Base-by-base conservation (phyloP, 164 flowering plant species). In the Magnolia officinalis region DNA sequence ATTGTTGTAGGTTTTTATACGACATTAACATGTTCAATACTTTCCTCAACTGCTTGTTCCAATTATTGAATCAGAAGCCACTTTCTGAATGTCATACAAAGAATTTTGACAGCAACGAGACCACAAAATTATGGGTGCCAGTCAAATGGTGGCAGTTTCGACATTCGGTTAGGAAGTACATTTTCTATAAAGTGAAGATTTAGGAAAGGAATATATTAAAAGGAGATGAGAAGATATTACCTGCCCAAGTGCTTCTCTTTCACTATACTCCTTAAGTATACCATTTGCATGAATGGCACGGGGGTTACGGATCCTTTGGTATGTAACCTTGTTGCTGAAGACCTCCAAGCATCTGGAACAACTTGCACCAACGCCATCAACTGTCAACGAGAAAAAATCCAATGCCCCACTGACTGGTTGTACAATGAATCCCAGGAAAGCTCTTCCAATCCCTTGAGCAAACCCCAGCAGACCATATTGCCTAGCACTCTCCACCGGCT, bases 381-480 rank as follows among this genome's bases (percentile, higher is more conserved):
- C 98, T 68, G 99, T 96, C 86, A 96, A 78, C 13, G 99, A 94
- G 80, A 96, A 87, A 74, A 96, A 94, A 82, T 96, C 99, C 59
- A 96, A 81, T 78, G 97, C 99, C 31, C 99, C 99, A 78, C 99
- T 96, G 68, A 96, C 87, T 55, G 99, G 99, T 78, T 96, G 99
- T 50, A 89, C 97, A 76, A 96, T 73, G 73, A 94, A 81, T 65
- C 99, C 99, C 26, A 96, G 71, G 74, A 88, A 87, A 73, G 97
- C 99, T 80, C 84, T 92, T 66, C 98, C 99, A 76, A 96, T 84
- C 67, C 99, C 99, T 81, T 91, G 91, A 69, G 95, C 99, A 83
- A 96, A 84, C 79, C 99, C 99, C 31, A 92, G 71, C 66, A 92
- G 78, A 73, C 99, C 99, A 86, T 92, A 82, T 80, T 94, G 90